phyloP scores from a whole-genome alignment of 345 rosid species.

The Adansonia digitata region DNA sequence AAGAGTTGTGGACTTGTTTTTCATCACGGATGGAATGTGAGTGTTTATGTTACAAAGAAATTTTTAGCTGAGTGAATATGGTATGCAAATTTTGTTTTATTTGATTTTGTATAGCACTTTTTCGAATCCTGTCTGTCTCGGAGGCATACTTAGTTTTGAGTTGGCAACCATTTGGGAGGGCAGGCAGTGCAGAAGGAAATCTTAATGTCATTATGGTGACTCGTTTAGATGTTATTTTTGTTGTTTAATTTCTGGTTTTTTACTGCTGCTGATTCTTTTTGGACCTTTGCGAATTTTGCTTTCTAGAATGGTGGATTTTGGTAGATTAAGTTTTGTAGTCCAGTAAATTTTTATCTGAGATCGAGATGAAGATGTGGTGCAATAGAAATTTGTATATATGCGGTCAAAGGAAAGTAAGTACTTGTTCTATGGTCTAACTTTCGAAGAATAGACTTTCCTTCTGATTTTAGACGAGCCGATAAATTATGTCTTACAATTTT shows the following conservation, averaged over 20 bases:
- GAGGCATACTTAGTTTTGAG: neutral
- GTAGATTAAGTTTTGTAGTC: neutral
- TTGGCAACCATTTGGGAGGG: neutral
- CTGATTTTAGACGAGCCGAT: neutral
- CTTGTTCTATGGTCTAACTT: neutral
- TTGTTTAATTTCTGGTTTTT: neutral
- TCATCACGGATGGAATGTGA: slow-evolving; percentile 62
- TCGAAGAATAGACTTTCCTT: neutral
- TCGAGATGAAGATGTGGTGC: neutral
- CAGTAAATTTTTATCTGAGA: neutral
- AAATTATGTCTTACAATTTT: neutral
- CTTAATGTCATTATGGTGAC: neutral
- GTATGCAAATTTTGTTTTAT: neutral
- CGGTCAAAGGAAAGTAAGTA: neutral
- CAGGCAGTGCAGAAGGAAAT: neutral
- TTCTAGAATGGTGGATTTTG: neutral
- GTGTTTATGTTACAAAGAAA: slow-evolving; percentile 6
- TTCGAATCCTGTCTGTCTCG: neutral
- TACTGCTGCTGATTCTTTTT: neutral
- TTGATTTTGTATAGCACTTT: neutral
- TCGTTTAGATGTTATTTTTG: neutral
- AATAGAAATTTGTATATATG: neutral
- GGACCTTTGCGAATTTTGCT: neutral
- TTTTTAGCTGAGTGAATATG: neutral
- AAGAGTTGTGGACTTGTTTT: slow-evolving; percentile 60